These are phyloP conservation scores for Blastocystis sp. DNA, from an alignment of 352 stramenopile genomes.

Conservation along the genomic window DNA sequence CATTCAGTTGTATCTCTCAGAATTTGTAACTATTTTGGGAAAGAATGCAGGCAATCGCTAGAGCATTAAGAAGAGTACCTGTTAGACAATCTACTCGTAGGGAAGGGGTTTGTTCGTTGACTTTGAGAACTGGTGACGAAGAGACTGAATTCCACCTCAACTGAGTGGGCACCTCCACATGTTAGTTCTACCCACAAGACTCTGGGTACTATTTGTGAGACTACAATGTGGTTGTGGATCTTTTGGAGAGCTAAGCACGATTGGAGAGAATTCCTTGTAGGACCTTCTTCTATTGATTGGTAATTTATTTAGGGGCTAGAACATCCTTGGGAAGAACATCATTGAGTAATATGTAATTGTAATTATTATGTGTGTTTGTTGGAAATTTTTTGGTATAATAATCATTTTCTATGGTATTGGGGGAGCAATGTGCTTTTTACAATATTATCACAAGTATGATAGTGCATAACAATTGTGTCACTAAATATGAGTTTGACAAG, in stretches of 20 bases:
- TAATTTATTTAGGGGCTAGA: constrained; percentile 20
- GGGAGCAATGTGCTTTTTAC: too few relatives aligned
- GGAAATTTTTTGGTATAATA: too few relatives aligned
- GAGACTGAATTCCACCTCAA: constrained; percentile 17
- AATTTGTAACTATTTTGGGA: neutral
- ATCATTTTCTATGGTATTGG: too few relatives aligned
- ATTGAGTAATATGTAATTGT: constrained; percentile 12
- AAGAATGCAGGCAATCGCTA: constrained; percentile 37
- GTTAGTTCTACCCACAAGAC: constrained; percentile 40
- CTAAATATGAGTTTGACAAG: neutral
- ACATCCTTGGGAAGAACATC: constrained; percentile 47
- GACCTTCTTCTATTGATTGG: neutral
- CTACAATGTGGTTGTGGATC: constrained; percentile 58
- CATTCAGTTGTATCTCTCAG: neutral
- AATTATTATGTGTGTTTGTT: constrained; percentile 18
- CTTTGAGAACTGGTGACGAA: neutral
- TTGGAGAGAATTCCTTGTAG: constrained; percentile 60
- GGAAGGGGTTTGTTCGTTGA: neutral
- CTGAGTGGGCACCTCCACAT: constrained; percentile 6
- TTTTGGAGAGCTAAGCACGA: constrained; percentile 59
- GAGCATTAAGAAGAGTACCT: neutral
- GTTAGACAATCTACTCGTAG: constrained; percentile 22
- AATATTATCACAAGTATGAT: too few relatives aligned
- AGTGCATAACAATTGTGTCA: neutral
- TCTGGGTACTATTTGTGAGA: constrained; percentile 27